These are phyloP conservation scores for Amborella trichopoda DNA, from an alignment of 164 flowering plant genomes.

Conservation along the genomic window DNA sequence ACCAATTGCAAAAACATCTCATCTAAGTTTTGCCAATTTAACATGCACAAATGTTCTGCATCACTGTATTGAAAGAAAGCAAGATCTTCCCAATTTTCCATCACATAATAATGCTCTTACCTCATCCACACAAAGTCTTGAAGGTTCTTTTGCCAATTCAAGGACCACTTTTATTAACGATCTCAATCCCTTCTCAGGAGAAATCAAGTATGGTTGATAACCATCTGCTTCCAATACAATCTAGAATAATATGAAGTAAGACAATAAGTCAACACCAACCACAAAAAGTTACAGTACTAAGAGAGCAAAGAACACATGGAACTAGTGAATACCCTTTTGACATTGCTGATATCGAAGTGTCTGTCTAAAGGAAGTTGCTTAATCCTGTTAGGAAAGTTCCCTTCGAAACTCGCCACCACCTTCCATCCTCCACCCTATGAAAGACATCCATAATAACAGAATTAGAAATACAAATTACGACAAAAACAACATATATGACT, in stretches of 20 bases:
- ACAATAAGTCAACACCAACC: not conserved
- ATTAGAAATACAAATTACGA: not conserved
- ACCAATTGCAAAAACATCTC: too few species aligned
- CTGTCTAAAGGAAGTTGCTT: slow-evolving; percentile 96
- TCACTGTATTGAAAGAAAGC: too few species aligned
- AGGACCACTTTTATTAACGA: slow-evolving; percentile 84
- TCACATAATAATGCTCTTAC: too few species aligned
- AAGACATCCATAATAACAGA: not conserved
- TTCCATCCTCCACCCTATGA: slow-evolving; percentile 96
- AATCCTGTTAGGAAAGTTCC: slow-evolving; percentile 91
- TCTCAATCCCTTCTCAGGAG: slow-evolving; percentile 96
- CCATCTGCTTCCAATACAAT: slow-evolving; percentile 99
- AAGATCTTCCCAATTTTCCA: too few species aligned
- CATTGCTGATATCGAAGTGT: slow-evolving; percentile 93
- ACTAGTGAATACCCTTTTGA: slow-evolving; percentile 86
- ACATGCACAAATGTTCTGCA: too few species aligned
- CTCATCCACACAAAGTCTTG: slow-evolving; percentile 98
- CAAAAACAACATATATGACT: too few species aligned
- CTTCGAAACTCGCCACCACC: slow-evolving; percentile 97
- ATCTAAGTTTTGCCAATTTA: too few species aligned
- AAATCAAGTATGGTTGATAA: slow-evolving; percentile 98
- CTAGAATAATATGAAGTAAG: slow-evolving; percentile 23
- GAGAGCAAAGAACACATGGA: not conserved
- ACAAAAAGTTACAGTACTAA: not conserved
- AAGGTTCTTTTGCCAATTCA: slow-evolving; percentile 95